phyloP scores from a whole-genome alignment of 2,329 filamentous ascomycete species.

The Pseudocercospora eumusae region DNA sequence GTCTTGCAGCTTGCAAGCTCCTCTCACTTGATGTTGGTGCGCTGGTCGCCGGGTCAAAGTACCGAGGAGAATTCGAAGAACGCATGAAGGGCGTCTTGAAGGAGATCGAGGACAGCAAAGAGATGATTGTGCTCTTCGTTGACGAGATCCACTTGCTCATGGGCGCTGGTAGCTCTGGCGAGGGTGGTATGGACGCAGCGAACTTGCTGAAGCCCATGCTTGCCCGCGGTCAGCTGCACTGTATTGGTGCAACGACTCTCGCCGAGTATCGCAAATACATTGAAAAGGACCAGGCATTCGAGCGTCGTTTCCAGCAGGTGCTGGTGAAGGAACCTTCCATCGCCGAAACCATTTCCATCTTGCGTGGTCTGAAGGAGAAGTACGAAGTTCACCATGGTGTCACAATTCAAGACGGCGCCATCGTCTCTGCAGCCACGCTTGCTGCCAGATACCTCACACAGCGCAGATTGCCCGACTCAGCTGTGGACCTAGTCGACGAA shows the following conservation, averaged over 20 bases:
- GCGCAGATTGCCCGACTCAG: conserved; percentile 88
- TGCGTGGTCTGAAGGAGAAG: conserved; percentile 96
- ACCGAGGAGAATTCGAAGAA: conserved; percentile 97
- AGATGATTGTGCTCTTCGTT: conserved; percentile 96
- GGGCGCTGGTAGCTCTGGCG: conserved; percentile 91
- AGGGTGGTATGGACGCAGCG: conserved; percentile 97
- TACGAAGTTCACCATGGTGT: conserved; percentile 99
- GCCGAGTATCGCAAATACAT: conserved; percentile 98
- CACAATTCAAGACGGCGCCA: conserved; percentile 89
- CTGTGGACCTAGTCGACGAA: conserved; percentile 94
- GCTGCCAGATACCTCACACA: conserved; percentile 91
- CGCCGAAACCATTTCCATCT: conserved; percentile 89
- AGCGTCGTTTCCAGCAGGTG: conserved; percentile 97
- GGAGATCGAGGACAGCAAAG: conserved; percentile 90
- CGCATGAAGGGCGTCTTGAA: conserved; percentile 99
- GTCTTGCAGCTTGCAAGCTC: conserved; percentile 88
- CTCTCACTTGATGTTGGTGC: conserved; percentile 94
- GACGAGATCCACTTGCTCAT: conserved; percentile 98
- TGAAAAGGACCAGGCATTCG: conserved; percentile 96
- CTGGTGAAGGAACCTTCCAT: conserved; percentile 92
- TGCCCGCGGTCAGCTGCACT: conserved; percentile 92
- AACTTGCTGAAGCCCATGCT: conserved; percentile 98
- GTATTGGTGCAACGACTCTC: conserved; percentile 94
- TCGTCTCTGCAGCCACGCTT: conserved; percentile 87
- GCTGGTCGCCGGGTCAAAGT: conserved; percentile 95